Evolutionary conservation across 805 yeast species (phyloP).

Genomic region (Kodamaea leandrae): DNA sequence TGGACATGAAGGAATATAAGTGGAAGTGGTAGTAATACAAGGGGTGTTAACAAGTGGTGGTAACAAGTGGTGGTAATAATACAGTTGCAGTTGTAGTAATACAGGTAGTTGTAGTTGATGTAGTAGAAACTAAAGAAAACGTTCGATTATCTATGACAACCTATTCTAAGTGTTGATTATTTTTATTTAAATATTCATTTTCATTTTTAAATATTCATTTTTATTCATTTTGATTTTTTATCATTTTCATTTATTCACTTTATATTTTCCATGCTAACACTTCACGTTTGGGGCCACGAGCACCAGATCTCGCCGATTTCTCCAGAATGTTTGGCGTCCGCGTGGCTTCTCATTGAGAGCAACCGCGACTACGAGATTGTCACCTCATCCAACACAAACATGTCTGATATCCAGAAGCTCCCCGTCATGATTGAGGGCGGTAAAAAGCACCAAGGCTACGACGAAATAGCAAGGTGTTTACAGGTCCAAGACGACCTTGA

Average conservation of each 20-base stretch:
- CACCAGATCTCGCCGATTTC: conserved; percentile 43
- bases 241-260: neutral
- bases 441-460: conserved; percentile 39
- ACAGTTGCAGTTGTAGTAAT: too few species aligned
- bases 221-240: too few species aligned
- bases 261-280: conserved; percentile 9
- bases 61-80: too few species aligned
- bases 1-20: conserved; percentile 11
- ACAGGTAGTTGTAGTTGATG: too few species aligned
- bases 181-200: too few species aligned
- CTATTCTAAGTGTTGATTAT: too few species aligned
- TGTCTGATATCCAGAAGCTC: conserved; percentile 47
- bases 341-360: conserved; percentile 36
- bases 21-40: neutral
- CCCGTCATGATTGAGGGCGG: conserved; percentile 44
- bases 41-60: neutral
- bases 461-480: conserved; percentile 34
- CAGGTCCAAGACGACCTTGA: conserved; percentile 10
- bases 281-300: conserved; percentile 57
- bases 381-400: conserved; percentile 57
- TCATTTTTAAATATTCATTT: too few species aligned
- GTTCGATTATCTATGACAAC: too few species aligned
- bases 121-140: too few species aligned
- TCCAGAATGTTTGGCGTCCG: conserved; percentile 50
- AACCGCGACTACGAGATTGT: conserved; percentile 33